phyloP scores from a whole-genome alignment of 2,329 filamentous ascomycete species.

The Pleoardoris graminearum region DNA sequence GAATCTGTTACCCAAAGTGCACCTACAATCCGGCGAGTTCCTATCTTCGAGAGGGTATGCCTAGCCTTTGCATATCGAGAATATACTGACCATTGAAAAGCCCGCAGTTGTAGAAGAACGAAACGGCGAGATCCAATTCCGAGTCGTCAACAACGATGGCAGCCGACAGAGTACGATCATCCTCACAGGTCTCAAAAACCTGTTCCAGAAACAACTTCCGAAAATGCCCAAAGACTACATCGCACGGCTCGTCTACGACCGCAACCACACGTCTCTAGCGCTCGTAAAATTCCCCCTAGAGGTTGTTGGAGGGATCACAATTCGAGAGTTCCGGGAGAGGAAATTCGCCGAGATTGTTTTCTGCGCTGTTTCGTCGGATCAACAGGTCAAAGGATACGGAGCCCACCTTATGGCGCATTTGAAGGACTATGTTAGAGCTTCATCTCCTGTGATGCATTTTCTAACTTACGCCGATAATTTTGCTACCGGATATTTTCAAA shows the following conservation, averaged over 20 bases:
- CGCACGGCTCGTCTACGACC: conserved; percentile 93
- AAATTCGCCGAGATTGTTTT: conserved; percentile 98
- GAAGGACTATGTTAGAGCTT: conserved; percentile 97
- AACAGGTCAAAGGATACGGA: conserved; percentile 98
- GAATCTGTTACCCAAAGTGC: background rate
- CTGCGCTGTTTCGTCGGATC: conserved; percentile 94
- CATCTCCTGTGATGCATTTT: conserved; percentile 97
- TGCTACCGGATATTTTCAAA: conserved; percentile 98
- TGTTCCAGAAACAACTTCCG: conserved; percentile 96
- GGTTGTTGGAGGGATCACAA: conserved; percentile 94
- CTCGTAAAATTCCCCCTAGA: conserved; percentile 97
- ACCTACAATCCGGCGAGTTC: conserved; percentile 5
- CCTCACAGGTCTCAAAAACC: conserved; percentile 91
- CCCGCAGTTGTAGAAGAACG: conserved; percentile 92
- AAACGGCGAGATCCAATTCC: conserved; percentile 92
- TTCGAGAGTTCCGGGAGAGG: conserved; percentile 87
- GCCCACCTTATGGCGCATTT: conserved; percentile 97
- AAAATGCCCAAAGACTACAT: conserved; percentile 99
- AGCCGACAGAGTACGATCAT: conserved; percentile 88
- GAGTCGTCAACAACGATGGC: conserved; percentile 96
- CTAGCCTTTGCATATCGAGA: background rate
- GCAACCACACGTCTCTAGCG: conserved; percentile 92
- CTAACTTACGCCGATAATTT: conserved; percentile 99
- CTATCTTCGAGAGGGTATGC: conserved; percentile 6
- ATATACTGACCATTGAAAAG: conserved; percentile 54